Evolutionary conservation across 768 basidiomycete species (phyloP), one percentile per base, ranked within the genome.

Genomic region (Lentinula edodes): DNA sequence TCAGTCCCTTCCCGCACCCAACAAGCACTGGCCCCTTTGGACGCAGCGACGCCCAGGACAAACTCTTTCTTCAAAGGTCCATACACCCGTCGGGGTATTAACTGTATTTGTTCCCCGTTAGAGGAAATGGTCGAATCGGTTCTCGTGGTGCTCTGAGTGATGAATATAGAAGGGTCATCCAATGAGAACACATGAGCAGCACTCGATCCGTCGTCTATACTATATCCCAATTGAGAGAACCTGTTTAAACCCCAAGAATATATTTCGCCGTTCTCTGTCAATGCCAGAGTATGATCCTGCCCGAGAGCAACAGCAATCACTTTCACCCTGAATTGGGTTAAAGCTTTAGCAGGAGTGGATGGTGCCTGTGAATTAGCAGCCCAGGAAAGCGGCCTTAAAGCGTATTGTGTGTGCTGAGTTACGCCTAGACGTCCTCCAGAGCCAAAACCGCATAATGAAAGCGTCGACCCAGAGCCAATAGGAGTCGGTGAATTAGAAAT

Each of bases 201-300:
- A 41, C 10, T 68, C 8, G 73, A 68, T 5, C 72, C 46, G 0
- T 75, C 70, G 63, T 98, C 93, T 3, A 96, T 79, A 2, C 83
- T 75, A 66, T 97, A 97, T 10, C 96, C 95, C 5, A 97, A 81
- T 68, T 98, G 95, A 4, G 84, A 78, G 71, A 95, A 96, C 13
- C 93, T 83, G 66, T 95, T 95, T 28, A 93, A 73, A 13, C 93
- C 97, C 92, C 95, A 98, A 23, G 88, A 93, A 42, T 88, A 83
- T 3, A 98, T 84, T 68, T 95, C 92, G 4, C 96, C 95, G 0
- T 80, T 70, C 28, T 78, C 83, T 0, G 94, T 95, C 34, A 98
- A 76, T 1, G 86, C 90, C 34, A 98, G 83, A 0, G 95, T 95
- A 70, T 98, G 97, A 67, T 99, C 97, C 71, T 96, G 96, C 10